Evolutionary conservation across 768 basidiomycete species (phyloP), one percentile per base, ranked within the genome.

Genomic region (Suillus lakei): DNA sequence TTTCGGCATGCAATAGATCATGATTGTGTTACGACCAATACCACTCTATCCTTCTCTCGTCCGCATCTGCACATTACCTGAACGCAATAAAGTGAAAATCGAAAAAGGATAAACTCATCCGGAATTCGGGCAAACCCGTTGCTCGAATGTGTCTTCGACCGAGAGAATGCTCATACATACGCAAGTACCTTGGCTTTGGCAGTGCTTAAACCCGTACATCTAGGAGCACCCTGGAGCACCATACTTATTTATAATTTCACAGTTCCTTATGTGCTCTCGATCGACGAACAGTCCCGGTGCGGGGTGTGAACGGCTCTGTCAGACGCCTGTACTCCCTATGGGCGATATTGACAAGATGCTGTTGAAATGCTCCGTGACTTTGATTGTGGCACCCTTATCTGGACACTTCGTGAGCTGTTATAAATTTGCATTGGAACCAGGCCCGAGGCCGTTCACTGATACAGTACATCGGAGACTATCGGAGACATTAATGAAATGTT

Each of bases 1-100:
- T 60, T 34, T 51, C 38, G n/a, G n/a, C 28, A 63, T 43, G 39
- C 50, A 30, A 34, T 65, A 65, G 62, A 63, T 30, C 30, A 60
- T 38, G 62, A 63, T 8, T 36, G 7, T 6, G 21, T 32, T 16
- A 60, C 38, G 55, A 63, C 38, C n/a, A 30, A 43, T 60, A n/a
- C 50, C 28, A 55, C 15, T 26, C 13, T 18, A 32, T 3, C 18
- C 26, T 53, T 26, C 9, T 53, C 9, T 12, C 16, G 38, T 58
- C 1, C 12, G 23, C n/a, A 26, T 38, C 3, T 18, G 3, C 26
- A 8, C 16, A 2, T 10, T 30, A 21, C 10, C 51, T 18, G 30
- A 53, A n/a, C n/a, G 39, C 39, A 39, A 39, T 39, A 13, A 39
- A 21, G 12, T 21, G 32, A 46, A 41, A 54, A 21, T 18, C 18